Conservation (phyloP, 225 moss, liverwort and hornwort genomes). For the Bryoerythrophyllum caledonicum region DNA sequence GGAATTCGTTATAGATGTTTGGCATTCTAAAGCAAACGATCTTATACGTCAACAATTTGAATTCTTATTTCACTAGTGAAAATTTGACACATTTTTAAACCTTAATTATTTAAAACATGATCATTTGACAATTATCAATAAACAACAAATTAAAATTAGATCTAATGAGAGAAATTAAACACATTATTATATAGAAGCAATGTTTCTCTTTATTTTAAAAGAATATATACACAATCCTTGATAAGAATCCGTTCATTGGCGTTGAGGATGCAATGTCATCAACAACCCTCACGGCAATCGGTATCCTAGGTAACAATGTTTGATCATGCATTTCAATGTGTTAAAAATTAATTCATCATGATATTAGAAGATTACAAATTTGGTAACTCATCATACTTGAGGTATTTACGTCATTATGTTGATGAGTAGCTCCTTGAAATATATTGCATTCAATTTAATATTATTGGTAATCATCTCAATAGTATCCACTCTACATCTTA, state of each 20-base stretch:
- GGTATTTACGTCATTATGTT: too few relatives aligned
- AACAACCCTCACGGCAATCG: slow-evolving; percentile 26
- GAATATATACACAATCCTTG: slow-evolving; percentile 40
- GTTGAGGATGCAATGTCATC: slow-evolving; percentile 17
- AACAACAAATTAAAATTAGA: neutral
- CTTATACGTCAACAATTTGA: neutral
- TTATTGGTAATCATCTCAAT: neutral
- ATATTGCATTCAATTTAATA: neutral
- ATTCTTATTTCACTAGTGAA: neutral
- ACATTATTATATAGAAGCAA: neutral
- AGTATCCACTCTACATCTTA: neutral
- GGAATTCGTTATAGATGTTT: neutral
- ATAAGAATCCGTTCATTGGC: slow-evolving; percentile 26
- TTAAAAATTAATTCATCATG: neutral
- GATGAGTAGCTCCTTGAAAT: neutral
- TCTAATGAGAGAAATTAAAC: neutral
- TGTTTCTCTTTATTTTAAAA: neutral
- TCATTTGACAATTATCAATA: too few relatives aligned
- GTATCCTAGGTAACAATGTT: slow-evolving; percentile 23
- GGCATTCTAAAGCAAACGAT: too few relatives aligned
- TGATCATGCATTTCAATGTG: neutral
- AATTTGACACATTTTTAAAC: too few relatives aligned
- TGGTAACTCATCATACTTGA: neutral
- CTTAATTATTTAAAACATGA: too few relatives aligned
- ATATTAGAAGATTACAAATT: too few relatives aligned